These are phyloP conservation scores for Tylopilus vinaceipallidus DNA, from an alignment of 768 basidiomycete species.

Conservation along the genomic window DNA sequence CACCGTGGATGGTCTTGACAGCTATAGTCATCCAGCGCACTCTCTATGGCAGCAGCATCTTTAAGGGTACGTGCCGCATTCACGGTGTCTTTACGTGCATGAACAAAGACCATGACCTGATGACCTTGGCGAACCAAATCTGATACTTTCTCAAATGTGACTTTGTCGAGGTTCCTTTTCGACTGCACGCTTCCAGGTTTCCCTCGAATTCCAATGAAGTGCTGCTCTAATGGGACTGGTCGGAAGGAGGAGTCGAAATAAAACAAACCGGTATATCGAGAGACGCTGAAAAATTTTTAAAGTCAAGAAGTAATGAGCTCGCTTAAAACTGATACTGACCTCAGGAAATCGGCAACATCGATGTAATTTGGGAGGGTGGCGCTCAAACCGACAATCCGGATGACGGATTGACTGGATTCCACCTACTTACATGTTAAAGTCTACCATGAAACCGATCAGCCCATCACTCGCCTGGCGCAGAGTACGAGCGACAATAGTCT, in stretches of 20 bases:
- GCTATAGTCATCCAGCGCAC: constrained; percentile 72
- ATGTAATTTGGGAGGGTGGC: constrained; percentile 97
- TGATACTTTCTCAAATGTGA: constrained; percentile 87
- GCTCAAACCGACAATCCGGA: constrained; percentile 93
- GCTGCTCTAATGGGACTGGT: constrained; percentile 95
- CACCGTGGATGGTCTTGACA: constrained; percentile 80
- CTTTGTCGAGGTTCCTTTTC: constrained; percentile 84
- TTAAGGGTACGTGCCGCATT: constrained; percentile 81
- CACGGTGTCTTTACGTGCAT: constrained; percentile 97
- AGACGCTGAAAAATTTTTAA: constrained; percentile 61
- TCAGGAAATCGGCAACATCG: constrained; percentile 92
- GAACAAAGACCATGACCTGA: constrained; percentile 99
- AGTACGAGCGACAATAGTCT: constrained; percentile 96
- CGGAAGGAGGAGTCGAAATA: constrained; percentile 98
- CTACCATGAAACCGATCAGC: neutral
- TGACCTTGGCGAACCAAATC: constrained; percentile 88
- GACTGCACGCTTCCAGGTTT: constrained; percentile 72
- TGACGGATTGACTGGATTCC: constrained; percentile 93
- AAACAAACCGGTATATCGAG: constrained; percentile 83
- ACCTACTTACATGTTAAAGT: constrained; percentile 50
- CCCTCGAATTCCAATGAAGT: constrained; percentile 91
- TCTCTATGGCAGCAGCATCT: constrained; percentile 73
- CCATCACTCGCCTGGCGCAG: constrained; percentile 66
- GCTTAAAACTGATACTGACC: constrained; percentile 43
- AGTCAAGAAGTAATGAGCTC: neutral